These are phyloP conservation scores for Colletotrichum theobromicola DNA, from an alignment of 2,329 filamentous ascomycete species.

Conservation along the genomic window DNA sequence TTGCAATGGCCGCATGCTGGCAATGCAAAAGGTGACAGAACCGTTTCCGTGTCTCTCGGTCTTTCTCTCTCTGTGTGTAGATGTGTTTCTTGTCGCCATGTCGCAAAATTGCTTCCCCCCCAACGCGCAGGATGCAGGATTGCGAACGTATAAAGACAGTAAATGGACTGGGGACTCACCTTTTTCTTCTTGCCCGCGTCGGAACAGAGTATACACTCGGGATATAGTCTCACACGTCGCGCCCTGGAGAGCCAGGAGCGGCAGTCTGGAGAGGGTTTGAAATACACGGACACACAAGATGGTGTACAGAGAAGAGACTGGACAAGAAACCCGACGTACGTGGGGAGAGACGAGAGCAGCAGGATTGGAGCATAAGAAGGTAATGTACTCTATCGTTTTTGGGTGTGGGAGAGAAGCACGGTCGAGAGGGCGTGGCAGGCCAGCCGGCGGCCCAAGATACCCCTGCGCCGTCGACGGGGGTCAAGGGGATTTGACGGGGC, in stretches of 20 bases:
- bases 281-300: conserved; percentile 30
- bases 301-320: conserved; percentile 38
- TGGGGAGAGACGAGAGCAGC: conserved; percentile 9
- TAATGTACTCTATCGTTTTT: conserved; percentile 17
- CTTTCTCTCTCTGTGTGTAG: neutral
- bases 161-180: conserved; percentile 6
- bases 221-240: conserved; percentile 40
- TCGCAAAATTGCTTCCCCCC: neutral
- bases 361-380: conserved; percentile 16
- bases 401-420: conserved; percentile 14
- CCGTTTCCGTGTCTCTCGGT: neutral
- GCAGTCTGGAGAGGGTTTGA: conserved; percentile 37
- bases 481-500: neutral
- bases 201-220: conserved; percentile 17
- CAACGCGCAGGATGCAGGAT: neutral
- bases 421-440: conserved; percentile 13
- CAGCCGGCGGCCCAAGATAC: conserved; percentile 22
- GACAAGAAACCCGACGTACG: conserved; percentile 15
- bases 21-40: neutral
- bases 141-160: neutral
- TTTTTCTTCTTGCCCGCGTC: neutral
- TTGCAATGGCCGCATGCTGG: neutral
- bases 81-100: conserved; percentile 1
- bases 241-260: conserved; percentile 53
- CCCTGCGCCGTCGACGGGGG: conserved; percentile 15